Evolutionary conservation across 1,284 basidiomycete genomes (phyloP), one percentile per base, ranked within the genome.

Genomic region (Fistulina hepatica): DNA sequence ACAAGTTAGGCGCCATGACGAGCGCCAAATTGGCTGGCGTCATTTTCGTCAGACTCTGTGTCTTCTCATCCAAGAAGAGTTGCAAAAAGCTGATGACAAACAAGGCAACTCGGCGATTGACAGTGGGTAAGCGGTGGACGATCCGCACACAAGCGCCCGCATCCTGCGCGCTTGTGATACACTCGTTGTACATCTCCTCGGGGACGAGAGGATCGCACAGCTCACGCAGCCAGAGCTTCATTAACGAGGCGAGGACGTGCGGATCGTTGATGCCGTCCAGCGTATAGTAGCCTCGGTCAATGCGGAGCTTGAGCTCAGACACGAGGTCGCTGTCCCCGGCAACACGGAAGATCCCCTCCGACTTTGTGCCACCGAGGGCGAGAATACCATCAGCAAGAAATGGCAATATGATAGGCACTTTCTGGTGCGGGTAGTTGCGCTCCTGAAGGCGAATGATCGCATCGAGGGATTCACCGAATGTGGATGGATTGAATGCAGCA

Each of bases 221-320:
- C 57, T 95, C 91, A 33, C 91, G 73, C 10, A 94, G 67, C 89
- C 89, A 95, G 6, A 93, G 69, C 61, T 95, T 94, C 59, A 93
- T 71, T 33, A 92, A 64, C 2, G 83, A 88, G 4, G 88, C 86
- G 2, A 88, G 76, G 33, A 92, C 81, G 49, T 92, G 81, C 1
- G 88, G 85, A 53, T 93, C 89, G 46, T 88, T 83, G 35, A 92
- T 75, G 21, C 79, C 79, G 46, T 88, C 83, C 39, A 93, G 69
- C 33, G 80, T 88, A 59, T 94, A 94, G 51, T 89, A 82, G 1
- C 91, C 91, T 45, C 80, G 73, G 55, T 94, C 89, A 46, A 94
- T 90, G 36, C 86, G 76, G 20, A 89, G 69, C 52, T 86, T 89
- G 47, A 94, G 69, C 42, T 85, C 81, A 0, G 82, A 81, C 27